These are phyloP conservation scores for Xerophyta viscosa DNA, from an alignment of 106 monocot genomes.

Conservation along the genomic window DNA sequence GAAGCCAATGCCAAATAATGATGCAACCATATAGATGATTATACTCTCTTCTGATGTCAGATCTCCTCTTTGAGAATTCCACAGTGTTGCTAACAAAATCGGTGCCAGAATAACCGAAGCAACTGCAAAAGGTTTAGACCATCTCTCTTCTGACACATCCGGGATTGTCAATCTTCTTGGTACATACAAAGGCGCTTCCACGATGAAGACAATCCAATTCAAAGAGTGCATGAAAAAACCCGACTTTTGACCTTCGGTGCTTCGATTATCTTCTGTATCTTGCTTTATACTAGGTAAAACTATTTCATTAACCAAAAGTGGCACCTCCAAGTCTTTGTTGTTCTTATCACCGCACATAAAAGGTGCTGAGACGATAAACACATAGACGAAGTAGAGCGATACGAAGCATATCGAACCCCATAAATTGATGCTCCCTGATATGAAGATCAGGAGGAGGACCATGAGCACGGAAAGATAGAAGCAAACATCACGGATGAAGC, in stretches of 20 bases:
- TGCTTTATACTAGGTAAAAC: neutral
- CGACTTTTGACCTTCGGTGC: too few species aligned
- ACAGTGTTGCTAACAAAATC: slow-evolving; percentile 27
- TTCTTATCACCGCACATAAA: slow-evolving; percentile 26
- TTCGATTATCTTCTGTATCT: neutral
- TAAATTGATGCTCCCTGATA: slow-evolving; percentile 26
- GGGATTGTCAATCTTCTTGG: slow-evolving; percentile 50
- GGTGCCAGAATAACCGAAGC: slow-evolving; percentile 30
- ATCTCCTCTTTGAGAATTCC: slow-evolving; percentile 15
- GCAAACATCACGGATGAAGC: slow-evolving; percentile 48
- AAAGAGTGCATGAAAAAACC: slow-evolving; percentile 1
- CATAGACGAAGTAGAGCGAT: slow-evolving; percentile 42
- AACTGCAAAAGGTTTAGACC: slow-evolving; percentile 41
- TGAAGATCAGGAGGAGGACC: slow-evolving; percentile 28
- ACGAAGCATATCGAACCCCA: slow-evolving; percentile 37
- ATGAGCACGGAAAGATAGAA: slow-evolving; percentile 36
- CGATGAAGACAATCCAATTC: slow-evolving; percentile 10
- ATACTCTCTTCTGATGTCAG: slow-evolving; percentile 7
- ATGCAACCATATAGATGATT: slow-evolving; percentile 14
- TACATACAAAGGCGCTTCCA: slow-evolving; percentile 35
- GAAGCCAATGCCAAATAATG: slow-evolving; percentile 1
- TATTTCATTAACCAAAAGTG: slow-evolving; percentile 9
- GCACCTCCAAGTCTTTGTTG: slow-evolving; percentile 11
- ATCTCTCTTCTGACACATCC: slow-evolving; percentile 27
- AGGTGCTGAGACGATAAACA: slow-evolving; percentile 27